A percentile compares a stretch with the other conserved stretches of the same genome.
These are phyloP conservation scores for Amanita exitialis DNA, from an alignment of 768 basidiomycete species.

Conservation along the genomic window DNA sequence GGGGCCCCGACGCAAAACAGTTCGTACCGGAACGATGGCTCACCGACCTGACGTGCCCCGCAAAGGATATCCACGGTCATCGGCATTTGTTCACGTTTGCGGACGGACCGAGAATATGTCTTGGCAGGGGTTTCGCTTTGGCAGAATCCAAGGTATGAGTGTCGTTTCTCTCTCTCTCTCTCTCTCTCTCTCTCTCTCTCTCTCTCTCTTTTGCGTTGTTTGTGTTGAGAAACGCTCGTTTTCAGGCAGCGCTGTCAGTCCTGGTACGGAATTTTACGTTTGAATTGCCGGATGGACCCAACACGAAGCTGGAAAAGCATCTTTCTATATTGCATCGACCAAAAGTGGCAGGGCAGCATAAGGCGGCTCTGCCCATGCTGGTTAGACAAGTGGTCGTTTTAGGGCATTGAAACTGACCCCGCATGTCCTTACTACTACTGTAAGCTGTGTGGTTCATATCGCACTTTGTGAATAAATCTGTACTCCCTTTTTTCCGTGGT, in stretches of 20 bases:
- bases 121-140: conserved; percentile 31
- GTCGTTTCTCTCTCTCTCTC: neutral
- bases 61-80: conserved; percentile 24
- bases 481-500: too few relatives aligned
- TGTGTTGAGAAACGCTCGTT: neutral
- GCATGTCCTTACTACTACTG: neutral
- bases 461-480: too few relatives aligned
- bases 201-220: too few relatives aligned
- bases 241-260: conserved; percentile 31
- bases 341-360: conserved; percentile 23
- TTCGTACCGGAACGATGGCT: conserved; percentile 38
- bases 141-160: conserved; percentile 1
- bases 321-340: conserved; percentile 27
- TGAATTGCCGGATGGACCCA: conserved; percentile 28
- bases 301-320: conserved; percentile 26
- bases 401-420: neutral
- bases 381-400: conserved; percentile 9
- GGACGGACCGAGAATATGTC: conserved; percentile 34
- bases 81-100: conserved; percentile 32
- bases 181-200: too few relatives aligned
- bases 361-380: conserved; percentile 24
- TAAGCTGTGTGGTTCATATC: too few relatives aligned
- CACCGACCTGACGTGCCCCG: conserved; percentile 13
- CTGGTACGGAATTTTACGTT: conserved; percentile 33
- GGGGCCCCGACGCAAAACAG: conserved; percentile 33